Base-by-base conservation (phyloP, 148 eudicot species). In the Rhododendron griersonianum region DNA sequence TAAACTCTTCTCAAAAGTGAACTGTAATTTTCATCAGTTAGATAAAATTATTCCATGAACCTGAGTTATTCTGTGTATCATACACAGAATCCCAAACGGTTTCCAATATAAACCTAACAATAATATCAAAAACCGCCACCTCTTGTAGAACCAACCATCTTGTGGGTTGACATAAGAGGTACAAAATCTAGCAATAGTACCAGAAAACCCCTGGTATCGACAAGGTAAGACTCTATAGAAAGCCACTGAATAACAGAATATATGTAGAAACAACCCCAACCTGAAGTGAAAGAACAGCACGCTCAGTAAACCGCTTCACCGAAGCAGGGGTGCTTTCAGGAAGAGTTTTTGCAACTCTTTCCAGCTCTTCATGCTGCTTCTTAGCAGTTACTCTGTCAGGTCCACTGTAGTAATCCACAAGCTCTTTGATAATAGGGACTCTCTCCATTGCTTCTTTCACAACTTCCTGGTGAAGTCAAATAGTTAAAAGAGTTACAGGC, bases 231-330 rank as follows among this genome's bases (percentile, higher is more conserved):
- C 41, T 30, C 23, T n/a, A 80, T 51, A 50, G 21, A 19, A 48
- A 80, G 44, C 41, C 82, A 50, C 23, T 50, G 41, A 80, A 80
- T 51, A 79, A 47, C 21, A 79, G 28, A 79, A 48, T 25, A 79
- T 28, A 19, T 30, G 15, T 18, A 83, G 57, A 48, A 51, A 82
- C 81, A 82, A 79, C 79, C 85, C 90, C 69, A 89, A 95, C 99
- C 99, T 97, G 96, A 50, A 97, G 95, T 50, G 98, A 93, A 37
- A 93, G 95, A 88, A 95, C 88, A 88, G 98, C 99, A 74, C 93
- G 93, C n/a, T 94, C 90, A 11, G 98, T 91, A 88, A 93, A 97
- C 19, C 92, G 89, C 86, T 90, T 93, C 44, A 95, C 94, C 51
- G 98, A 91, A 84, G 91, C 84, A 76, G 94, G 98, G 50, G 88